A percentile compares a stretch with the other conserved stretches of the same genome.
phyloP scores from a whole-genome alignment of 768 basidiomycete genomes.

The Asterophora lycoperdoides region DNA sequence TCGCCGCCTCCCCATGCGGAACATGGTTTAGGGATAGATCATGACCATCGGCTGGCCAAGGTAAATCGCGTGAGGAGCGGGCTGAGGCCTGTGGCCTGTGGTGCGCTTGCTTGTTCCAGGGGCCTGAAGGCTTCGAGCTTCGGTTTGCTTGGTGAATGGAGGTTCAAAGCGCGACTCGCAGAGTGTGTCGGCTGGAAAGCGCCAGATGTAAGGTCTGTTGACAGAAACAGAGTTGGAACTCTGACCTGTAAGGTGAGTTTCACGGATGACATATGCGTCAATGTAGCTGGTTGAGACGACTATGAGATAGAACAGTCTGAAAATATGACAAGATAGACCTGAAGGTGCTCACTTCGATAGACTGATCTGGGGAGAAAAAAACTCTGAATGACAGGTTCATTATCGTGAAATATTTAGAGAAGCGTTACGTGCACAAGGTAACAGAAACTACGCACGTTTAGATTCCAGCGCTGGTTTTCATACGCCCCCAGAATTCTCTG shows the following conservation, averaged over 20 bases:
- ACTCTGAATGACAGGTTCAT: constrained; percentile 48
- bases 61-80: constrained; percentile 74
- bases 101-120: constrained; percentile 73
- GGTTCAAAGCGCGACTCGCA: constrained; percentile 6
- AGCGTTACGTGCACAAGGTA: no score
- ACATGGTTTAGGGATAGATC: constrained; percentile 31
- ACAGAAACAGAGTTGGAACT: constrained; percentile 43
- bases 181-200: constrained; percentile 20
- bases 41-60: constrained; percentile 43
- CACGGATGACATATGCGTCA: constrained; percentile 85
- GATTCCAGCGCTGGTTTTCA: constrained; percentile 85
- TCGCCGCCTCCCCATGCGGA: constrained; percentile 90
- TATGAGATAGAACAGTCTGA: not conserved
- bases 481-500: constrained; percentile 76
- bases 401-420: not conserved
- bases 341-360: constrained; percentile 63
- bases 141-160: constrained; percentile 39
- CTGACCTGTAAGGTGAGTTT: no score
- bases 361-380: constrained; percentile 90
- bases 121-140: constrained; percentile 55
- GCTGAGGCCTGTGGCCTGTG: constrained; percentile 78
- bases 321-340: not conserved
- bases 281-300: constrained; percentile 71
- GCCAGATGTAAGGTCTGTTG: not conserved
- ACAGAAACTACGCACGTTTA: constrained; percentile 55